Evolutionary conservation across 2,329 filamentous ascomycete genomes (phyloP).

Genomic region (Chaetomium globosum): DNA sequence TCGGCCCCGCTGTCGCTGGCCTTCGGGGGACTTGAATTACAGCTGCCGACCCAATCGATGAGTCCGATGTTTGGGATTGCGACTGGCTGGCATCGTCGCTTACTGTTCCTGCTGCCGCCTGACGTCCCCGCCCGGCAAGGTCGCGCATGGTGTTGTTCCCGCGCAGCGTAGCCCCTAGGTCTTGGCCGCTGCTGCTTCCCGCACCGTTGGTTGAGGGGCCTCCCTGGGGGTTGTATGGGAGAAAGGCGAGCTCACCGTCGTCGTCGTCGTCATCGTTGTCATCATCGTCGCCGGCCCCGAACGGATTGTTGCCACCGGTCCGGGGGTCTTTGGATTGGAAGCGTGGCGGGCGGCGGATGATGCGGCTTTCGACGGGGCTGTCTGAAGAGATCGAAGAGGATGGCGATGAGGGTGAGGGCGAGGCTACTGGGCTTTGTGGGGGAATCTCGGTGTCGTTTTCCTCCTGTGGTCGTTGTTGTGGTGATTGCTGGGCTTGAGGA

Average conservation of each 20-base stretch:
- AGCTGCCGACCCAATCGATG: slow-evolving; percentile 59
- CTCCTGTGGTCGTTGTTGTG: slow-evolving; percentile 12
- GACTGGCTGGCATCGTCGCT: slow-evolving; percentile 40
- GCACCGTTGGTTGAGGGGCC: background rate
- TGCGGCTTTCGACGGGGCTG: slow-evolving; percentile 59
- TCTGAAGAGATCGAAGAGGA: slow-evolving; percentile 46
- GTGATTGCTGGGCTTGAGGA: slow-evolving; percentile 33
- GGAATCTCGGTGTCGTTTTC: slow-evolving; percentile 41
- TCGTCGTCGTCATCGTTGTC: slow-evolving; percentile 60
- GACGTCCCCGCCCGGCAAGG: background rate
- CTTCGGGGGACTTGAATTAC: slow-evolving; percentile 40
- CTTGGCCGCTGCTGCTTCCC: slow-evolving; percentile 39
- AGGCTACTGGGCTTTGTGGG: slow-evolving; percentile 51
- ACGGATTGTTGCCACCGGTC: slow-evolving; percentile 38
- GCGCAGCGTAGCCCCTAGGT: slow-evolving; percentile 57
- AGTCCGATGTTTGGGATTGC: slow-evolving; percentile 62
- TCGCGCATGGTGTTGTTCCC: slow-evolving; percentile 45
- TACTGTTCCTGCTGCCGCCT: background rate
- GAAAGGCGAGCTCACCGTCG: slow-evolving; percentile 58
- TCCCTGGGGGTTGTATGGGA: slow-evolving; percentile 45
- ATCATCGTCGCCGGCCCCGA: slow-evolving; percentile 48
- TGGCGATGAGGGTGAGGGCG: slow-evolving; percentile 42
- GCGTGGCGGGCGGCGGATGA: slow-evolving; percentile 61
- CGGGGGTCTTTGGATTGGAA: slow-evolving; percentile 43
- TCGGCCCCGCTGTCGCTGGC: slow-evolving; percentile 35